These are phyloP conservation scores for Barnettozyma wickerhamii DNA, from an alignment of 805 yeast genomes.

Conservation along the genomic window DNA sequence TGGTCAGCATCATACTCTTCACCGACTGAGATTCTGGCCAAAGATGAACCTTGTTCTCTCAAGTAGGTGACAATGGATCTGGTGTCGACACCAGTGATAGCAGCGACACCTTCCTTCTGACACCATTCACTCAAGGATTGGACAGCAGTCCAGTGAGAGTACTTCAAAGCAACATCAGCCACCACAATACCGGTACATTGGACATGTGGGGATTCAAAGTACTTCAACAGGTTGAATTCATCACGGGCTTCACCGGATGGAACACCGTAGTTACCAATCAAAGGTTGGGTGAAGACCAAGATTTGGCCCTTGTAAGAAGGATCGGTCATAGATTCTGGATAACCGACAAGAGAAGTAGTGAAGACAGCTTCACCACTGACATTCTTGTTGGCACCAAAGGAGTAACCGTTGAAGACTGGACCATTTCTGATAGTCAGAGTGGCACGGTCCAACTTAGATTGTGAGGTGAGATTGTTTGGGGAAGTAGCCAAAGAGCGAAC, in stretches of 20 bases:
- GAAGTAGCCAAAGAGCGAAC: conserved; percentile 25
- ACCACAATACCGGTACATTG: conserved; percentile 97
- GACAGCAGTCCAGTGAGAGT: conserved; percentile 99
- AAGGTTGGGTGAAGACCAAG: conserved; percentile 92
- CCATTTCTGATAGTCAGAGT: conserved; percentile 90
- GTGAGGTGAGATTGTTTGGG: conserved; percentile 22
- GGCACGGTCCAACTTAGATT: conserved; percentile 60
- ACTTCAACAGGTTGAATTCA: conserved; percentile 78
- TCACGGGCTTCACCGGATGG: conserved; percentile 82
- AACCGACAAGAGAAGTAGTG: conserved; percentile 96
- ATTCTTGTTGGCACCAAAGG: conserved; percentile 93
- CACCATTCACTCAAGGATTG: conserved; percentile 96
- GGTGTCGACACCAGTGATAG: conserved; percentile 96
- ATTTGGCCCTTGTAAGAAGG: conserved; percentile 98
- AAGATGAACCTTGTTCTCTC: conserved; percentile 94
- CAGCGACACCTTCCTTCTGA: conserved; percentile 92
- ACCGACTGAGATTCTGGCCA: conserved; percentile 86
- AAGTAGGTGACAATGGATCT: conserved; percentile 88
- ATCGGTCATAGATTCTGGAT: conserved; percentile 98
- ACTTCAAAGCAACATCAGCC: conserved; percentile 89
- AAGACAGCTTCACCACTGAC: conserved; percentile 97
- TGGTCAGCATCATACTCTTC: conserved; percentile 90
- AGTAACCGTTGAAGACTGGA: conserved; percentile 86
- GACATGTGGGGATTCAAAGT: conserved; percentile 85
- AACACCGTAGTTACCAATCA: conserved; percentile 97